Base-by-base conservation (phyloP, 164 flowering plant genomes). In the Annona squamosa region DNA sequence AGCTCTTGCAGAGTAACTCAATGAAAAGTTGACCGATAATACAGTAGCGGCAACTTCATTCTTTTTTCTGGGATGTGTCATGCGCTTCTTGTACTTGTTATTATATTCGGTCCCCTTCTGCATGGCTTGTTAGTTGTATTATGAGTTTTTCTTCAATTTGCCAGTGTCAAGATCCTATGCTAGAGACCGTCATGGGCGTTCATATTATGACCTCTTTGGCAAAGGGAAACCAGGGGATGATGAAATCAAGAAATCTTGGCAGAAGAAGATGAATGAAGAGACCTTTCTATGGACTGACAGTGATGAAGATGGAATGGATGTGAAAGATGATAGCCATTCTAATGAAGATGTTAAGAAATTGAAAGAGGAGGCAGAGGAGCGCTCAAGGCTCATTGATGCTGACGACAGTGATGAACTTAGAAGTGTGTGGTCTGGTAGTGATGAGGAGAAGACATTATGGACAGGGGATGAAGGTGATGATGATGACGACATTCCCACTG, bases 381-480 rank as follows among this genome's bases (percentile, higher is more conserved):
- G 82, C 13, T 82, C 93, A 12, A 82, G 87, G 66, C 84, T 77
- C 19, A 92, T 96, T 70, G 92, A 93, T 85, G 99, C 88, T n/a
- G 97, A 90, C 79, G 99, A 92, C 64, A 93, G 97, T 75, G 99
- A 91, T 82, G 99, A 93, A 67, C 73, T 93, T 57, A 64, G 86
- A 73, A 87, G 99, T 73, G 89, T 96, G 1, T 93, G 97, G 95
- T 91, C 98, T 63, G 98, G 82, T 4, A 91, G 97, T 71, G 99
- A 91, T 56, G 95, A 91, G 72, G 99, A 96, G 85, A 96, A 92
- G 82, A 87, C 95, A 43, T 82, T 95, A 42, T 95, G 99, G 99
- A 89, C 97, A 4, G 98, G 98, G 67, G 81, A 85, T 76, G 99
- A 96, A 79, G 72, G 84, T 45, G 97, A 93, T 76, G 90, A 87